These are phyloP conservation scores for Triadica sebifera DNA, from an alignment of 345 rosid species.

Conservation along the genomic window DNA sequence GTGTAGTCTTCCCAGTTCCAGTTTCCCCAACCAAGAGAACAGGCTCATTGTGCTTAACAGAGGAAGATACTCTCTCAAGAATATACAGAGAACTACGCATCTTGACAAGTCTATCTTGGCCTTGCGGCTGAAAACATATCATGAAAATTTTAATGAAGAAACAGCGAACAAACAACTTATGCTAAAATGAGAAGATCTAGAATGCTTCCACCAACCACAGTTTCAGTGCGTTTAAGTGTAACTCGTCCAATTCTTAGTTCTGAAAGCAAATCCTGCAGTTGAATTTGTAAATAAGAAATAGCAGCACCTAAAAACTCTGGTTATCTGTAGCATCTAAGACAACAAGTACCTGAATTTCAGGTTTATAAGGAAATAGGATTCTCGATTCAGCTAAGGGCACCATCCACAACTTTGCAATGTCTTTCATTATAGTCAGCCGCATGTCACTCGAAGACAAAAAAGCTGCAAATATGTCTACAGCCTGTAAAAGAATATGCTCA, in stretches of 20 bases:
- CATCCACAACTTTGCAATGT: constrained; percentile 61
- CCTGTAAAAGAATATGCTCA: constrained; percentile 44
- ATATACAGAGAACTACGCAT: constrained; percentile 66
- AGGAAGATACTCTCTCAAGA: constrained; percentile 85
- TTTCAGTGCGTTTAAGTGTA: constrained; percentile 48
- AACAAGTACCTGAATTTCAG: constrained; percentile 68
- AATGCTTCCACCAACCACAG: constrained; percentile 43
- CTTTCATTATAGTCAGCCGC: constrained; percentile 48
- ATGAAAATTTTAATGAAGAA: constrained; percentile 20
- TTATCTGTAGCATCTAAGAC: constrained; percentile 10
- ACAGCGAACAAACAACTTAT: constrained; percentile 16
- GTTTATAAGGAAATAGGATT: constrained; percentile 50
- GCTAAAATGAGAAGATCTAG: constrained; percentile 16
- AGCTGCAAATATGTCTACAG: constrained; percentile 73
- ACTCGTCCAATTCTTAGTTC: constrained; percentile 73
- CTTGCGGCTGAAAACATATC: constrained; percentile 44
- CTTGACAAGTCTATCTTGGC: constrained; percentile 59
- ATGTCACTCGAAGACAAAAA: constrained; percentile 52
- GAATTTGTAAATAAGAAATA: constrained; percentile 23
- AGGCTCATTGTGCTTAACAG: constrained; percentile 79
- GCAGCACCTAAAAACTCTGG: constrained; percentile 9
- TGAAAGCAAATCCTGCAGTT: constrained; percentile 50
- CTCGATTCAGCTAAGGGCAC: constrained; percentile 45
- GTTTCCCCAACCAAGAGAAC: constrained; percentile 99
- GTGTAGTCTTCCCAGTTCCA: constrained; percentile 97